phyloP scores from a whole-genome alignment of 163 green algal species.

The Volvox carteri region DNA sequence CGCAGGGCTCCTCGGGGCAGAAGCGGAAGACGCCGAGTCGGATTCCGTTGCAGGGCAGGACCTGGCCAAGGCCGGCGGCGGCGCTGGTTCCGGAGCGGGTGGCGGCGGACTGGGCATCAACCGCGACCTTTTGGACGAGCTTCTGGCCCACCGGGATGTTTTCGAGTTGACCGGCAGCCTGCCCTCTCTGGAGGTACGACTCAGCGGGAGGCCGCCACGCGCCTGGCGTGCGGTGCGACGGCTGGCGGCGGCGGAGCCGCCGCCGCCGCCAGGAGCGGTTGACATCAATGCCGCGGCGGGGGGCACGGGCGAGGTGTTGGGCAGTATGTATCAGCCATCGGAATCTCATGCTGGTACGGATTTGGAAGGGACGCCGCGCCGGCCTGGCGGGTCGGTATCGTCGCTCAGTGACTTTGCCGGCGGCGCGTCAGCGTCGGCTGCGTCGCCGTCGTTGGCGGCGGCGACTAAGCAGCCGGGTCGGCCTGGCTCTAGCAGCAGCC shows the following conservation, averaged over 20 bases:
- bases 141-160: constrained; percentile 61
- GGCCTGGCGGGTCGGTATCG: constrained; percentile 1
- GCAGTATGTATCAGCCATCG: constrained; percentile 4
- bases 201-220: constrained; percentile 69
- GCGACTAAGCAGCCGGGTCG: not conserved
- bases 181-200: constrained; percentile 76
- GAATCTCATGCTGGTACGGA: constrained; percentile 45
- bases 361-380: not conserved
- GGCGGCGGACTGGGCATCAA: constrained; percentile 47
- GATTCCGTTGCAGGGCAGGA: constrained; percentile 44
- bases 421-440: not conserved
- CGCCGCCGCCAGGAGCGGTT: not conserved
- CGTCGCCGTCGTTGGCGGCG: not conserved
- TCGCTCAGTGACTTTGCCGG: constrained; percentile 19
- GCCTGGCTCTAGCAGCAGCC: not conserved
- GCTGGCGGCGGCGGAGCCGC: constrained; percentile 9
- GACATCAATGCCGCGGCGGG: not conserved
- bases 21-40: too few species aligned
- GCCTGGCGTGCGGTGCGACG: constrained; percentile 61
- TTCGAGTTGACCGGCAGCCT: constrained; percentile 75
- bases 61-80: not conserved
- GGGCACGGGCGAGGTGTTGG: not conserved
- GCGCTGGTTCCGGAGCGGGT: not conserved
- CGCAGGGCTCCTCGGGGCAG: too few species aligned
- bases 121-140: constrained; percentile 63